Evolutionary conservation across 176 grass and related monocot species (phyloP).

Genomic region (Aegilops longissima): DNA sequence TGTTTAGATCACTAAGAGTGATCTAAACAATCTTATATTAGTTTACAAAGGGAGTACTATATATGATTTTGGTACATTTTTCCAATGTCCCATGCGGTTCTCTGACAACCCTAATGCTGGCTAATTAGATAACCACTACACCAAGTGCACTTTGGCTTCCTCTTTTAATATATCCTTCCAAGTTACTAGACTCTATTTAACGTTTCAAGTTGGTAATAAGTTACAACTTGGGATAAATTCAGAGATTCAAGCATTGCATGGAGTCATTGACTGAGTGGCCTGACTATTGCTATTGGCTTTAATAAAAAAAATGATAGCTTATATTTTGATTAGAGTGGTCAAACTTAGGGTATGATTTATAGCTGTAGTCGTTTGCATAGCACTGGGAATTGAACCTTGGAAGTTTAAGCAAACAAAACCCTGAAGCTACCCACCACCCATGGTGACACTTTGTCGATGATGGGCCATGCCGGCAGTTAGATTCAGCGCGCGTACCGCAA

Average conservation of each 20-base stretch:
- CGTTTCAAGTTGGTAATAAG: background rate
- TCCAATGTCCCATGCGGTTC: background rate
- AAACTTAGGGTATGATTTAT: background rate
- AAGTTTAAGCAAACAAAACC: constrained; percentile 19
- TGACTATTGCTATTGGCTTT: background rate
- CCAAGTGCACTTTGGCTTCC: background rate
- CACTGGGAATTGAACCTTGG: background rate
- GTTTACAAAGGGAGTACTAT: background rate
- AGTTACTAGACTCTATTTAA: background rate
- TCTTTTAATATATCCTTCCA: background rate
- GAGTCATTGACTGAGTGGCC: background rate
- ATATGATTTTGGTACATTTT: background rate
- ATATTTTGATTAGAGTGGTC: background rate
- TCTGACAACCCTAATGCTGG: background rate
- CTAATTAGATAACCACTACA: background rate
- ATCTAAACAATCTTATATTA: no score
- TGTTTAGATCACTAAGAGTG: no score
- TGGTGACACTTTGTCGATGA: background rate
- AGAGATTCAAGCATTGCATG: background rate
- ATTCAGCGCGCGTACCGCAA: background rate
- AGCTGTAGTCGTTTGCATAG: background rate
- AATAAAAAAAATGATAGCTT: background rate
- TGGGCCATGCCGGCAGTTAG: background rate
- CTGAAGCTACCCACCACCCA: background rate
- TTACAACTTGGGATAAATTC: background rate